Conservation (phyloP, 345 rosid genomes). For the Eucalyptus paniculata region DNA sequence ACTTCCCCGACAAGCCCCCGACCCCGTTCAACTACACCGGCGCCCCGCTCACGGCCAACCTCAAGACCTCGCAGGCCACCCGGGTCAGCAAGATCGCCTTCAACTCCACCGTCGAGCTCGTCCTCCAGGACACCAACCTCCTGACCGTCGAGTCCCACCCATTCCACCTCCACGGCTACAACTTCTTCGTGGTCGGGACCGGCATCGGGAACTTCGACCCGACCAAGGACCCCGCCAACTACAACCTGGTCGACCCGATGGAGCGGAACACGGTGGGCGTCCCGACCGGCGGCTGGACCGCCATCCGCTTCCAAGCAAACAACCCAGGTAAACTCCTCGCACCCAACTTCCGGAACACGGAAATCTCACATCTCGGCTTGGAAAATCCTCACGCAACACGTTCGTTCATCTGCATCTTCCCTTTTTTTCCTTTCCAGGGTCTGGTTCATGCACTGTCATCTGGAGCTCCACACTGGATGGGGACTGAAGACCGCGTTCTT, state of each 20-base stretch:
- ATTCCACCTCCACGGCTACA: constrained; percentile 67
- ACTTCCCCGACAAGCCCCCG: constrained; percentile 60
- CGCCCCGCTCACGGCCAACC: constrained; percentile 45
- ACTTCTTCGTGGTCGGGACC: constrained; percentile 54
- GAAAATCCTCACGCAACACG: background rate
- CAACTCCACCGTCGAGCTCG: constrained; percentile 53
- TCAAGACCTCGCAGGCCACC: constrained; percentile 27
- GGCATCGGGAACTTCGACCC: constrained; percentile 64
- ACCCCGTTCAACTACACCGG: constrained; percentile 55
- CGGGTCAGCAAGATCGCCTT: constrained; percentile 43
- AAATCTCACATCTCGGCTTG: background rate
- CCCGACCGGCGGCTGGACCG: constrained; percentile 70
- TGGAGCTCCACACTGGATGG: constrained; percentile 55
- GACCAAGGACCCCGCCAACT: constrained; percentile 36
- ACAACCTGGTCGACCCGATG: constrained; percentile 53
- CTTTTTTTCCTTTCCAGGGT: constrained; percentile 8
- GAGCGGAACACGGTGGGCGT: constrained; percentile 65
- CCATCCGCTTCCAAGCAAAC: constrained; percentile 57
- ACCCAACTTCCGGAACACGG: background rate
- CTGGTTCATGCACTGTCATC: constrained; percentile 58
- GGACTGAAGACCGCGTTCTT: constrained; percentile 46
- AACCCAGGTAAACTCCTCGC: constrained; percentile 36
- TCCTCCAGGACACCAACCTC: constrained; percentile 54
- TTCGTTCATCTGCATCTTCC: background rate
- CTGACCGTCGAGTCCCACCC: constrained; percentile 64